Evolutionary conservation across 148 eudicot genomes (phyloP).

Genomic region (Rhododendron ferrugineum): DNA sequence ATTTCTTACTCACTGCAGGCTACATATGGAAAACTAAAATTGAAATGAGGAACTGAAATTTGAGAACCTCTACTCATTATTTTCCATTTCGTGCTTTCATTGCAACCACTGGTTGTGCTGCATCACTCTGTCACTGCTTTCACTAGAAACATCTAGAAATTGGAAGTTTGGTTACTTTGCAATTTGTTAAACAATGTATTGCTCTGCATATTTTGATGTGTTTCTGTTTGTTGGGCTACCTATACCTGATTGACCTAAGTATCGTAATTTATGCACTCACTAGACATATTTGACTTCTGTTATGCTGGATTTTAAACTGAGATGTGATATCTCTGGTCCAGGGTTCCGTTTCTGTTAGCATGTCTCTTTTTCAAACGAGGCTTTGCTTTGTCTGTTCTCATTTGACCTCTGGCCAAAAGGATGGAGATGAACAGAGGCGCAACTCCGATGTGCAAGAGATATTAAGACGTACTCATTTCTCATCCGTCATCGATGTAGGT

Average conservation of each 20-base stretch:
- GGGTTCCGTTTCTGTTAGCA: constrained; percentile 93
- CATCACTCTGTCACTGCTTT: neutral
- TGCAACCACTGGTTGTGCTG: neutral
- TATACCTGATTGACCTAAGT: neutral
- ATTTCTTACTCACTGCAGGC: neutral
- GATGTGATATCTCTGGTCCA: constrained; percentile 24
- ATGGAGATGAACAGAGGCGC: constrained; percentile 71
- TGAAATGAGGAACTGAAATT: neutral
- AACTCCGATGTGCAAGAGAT: constrained; percentile 80
- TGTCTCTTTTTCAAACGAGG: constrained; percentile 74
- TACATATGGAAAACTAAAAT: neutral
- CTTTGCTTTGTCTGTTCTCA: constrained; percentile 93
- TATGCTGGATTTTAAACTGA: neutral
- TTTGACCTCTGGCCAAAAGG: constrained; percentile 76
- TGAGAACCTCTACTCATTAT: neutral
- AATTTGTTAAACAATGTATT: neutral
- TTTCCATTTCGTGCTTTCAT: neutral
- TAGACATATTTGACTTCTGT: neutral
- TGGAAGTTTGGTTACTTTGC: neutral
- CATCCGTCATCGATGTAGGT: constrained; percentile 48
- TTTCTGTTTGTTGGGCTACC: neutral
- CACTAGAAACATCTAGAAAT: neutral
- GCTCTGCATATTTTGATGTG: neutral
- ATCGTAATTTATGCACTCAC: neutral
- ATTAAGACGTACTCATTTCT: constrained; percentile 69